These are phyloP conservation scores for Fusarium coffeatum DNA, from an alignment of 2,329 filamentous ascomycete species.

Conservation along the genomic window DNA sequence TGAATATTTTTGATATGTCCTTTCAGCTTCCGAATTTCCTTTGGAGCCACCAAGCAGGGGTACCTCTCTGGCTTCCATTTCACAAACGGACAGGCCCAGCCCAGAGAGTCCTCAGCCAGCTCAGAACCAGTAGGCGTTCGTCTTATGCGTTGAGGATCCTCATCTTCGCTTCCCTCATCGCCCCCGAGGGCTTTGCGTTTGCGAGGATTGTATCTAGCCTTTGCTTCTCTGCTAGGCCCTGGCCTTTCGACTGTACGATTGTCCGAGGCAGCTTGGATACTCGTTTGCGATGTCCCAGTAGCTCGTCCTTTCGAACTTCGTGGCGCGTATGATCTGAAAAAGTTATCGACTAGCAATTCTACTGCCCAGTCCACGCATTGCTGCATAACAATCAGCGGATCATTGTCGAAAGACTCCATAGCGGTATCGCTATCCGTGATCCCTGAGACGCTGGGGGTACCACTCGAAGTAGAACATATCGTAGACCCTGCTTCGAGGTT, in stretches of 20 bases:
- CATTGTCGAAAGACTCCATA: background rate
- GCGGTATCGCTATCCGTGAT: background rate
- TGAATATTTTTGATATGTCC: background rate
- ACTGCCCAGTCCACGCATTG: background rate
- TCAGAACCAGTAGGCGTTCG: accelerated
- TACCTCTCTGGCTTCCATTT: background rate
- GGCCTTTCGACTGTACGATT: background rate
- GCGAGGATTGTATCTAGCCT: accelerated
- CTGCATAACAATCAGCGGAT: too few species aligned
- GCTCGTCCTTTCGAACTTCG: background rate
- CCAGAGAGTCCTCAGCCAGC: accelerated
- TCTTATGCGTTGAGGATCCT: too few species aligned
- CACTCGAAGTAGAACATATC: too few species aligned
- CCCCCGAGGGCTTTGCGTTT: background rate
- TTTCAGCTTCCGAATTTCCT: background rate
- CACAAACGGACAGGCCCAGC: slow-evolving; percentile 13
- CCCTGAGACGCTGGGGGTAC: too few species aligned
- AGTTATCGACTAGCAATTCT: background rate
- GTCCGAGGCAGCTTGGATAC: accelerated
- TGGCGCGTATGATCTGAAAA: background rate
- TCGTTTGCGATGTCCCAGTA: background rate
- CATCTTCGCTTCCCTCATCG: background rate
- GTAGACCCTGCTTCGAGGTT: background rate
- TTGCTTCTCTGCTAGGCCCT: background rate
- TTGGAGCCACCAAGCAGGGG: accelerated